Evolutionary conservation across 164 flowering plant genomes (phyloP), one percentile per base, ranked within the genome.

Genomic region (Pachysandra terminalis): DNA sequence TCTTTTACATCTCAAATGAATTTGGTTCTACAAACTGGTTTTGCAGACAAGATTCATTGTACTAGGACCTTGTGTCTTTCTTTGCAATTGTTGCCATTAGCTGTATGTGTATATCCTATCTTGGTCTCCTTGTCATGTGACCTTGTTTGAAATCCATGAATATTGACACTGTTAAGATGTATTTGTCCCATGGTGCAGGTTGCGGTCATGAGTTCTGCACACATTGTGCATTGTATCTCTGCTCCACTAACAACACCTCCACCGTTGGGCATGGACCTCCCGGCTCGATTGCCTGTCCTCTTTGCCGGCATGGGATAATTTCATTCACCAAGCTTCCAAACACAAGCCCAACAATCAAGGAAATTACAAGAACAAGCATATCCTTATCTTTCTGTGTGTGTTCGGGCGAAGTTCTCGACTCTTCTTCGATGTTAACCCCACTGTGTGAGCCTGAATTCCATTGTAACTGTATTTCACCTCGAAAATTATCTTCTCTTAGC

Each of bases 121-220:
- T n/a, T n/a, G n/a, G n/a, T n/a, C n/a, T n/a, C n/a, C n/a, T n/a
- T n/a, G n/a, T n/a, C n/a, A n/a, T n/a, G n/a, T n/a, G n/a, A 32
- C 37, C 37, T 32, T 32, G 37, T 32, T 32, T n/a, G n/a, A 32
- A 32, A 32, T 32, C 37, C 37, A 32, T 32, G 37, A 32, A 3
- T 32, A 7, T 32, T 32, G 7, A 32, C 37, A 32, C 5, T 7
- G 7, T 7, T 52, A 26, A 28, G 28, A 17, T 68, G 5, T 70
- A 32, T 32, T 32, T 22, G 17, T 65, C n/a, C 40, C 41, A 22
- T 61, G 7, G 8, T 80, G 75, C 85, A 93, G 98, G 98, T 74
- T 94, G 98, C 67, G 81, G 74, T 45, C 98, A 94, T 57, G 97
- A 91, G 78, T 86, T 91, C 75, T 94, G 97, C 86, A 91, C 90